phyloP scores from a whole-genome alignment of 2,329 filamentous ascomycete species.

The Tolypocladium tundrense region DNA sequence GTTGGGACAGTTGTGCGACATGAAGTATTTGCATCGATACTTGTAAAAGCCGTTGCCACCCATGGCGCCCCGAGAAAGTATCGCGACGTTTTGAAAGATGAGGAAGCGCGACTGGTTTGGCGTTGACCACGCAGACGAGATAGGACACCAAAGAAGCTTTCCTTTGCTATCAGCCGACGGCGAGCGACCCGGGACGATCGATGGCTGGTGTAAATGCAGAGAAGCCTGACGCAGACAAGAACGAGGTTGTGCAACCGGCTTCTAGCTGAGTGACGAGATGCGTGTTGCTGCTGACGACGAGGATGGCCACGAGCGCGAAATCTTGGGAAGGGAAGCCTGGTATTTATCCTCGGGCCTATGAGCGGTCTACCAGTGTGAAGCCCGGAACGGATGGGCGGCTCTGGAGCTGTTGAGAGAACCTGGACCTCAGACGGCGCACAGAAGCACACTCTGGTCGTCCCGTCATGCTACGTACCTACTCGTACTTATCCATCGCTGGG shows the following conservation, averaged over 20 bases:
- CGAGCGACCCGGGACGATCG: background rate
- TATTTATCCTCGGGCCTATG: background rate
- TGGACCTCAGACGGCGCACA: background rate
- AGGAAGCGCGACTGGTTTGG: background rate
- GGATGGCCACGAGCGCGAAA: background rate
- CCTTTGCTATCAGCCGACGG: background rate
- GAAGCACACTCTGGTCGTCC: background rate
- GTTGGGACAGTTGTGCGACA: constrained; percentile 38
- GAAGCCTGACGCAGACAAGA: background rate
- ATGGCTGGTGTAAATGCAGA: background rate
- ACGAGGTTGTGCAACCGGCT: background rate
- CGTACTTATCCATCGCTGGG: background rate
- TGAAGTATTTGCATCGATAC: constrained; percentile 46
- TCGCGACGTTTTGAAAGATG: background rate
- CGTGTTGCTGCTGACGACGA: background rate
- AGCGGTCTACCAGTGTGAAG: background rate
- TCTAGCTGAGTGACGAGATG: background rate
- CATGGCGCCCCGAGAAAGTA: constrained; percentile 9
- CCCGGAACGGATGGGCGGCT: background rate
- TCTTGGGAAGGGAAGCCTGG: background rate
- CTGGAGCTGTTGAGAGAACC: background rate
- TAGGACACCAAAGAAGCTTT: background rate
- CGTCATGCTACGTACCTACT: background rate
- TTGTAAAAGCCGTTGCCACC: constrained; percentile 35
- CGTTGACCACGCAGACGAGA: background rate